Evolutionary conservation across 371 early-diverging fungal species (phyloP), one percentile per base, ranked within the genome.

Genomic region (Haplosporangium sp.): DNA sequence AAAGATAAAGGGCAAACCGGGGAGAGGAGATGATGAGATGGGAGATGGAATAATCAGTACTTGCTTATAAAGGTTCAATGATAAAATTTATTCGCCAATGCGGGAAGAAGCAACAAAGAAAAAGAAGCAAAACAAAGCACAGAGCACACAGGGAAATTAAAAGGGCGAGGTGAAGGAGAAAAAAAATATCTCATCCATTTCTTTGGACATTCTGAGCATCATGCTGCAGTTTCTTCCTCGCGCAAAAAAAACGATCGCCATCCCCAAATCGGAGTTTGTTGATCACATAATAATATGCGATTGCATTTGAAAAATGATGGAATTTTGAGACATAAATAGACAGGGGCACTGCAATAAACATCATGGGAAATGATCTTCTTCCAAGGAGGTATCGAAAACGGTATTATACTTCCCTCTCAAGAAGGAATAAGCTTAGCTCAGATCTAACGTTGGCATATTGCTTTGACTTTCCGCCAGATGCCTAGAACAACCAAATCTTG

Each of bases 61-160:
- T 13, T 17, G 39, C 8, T 8, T 57, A 27, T 35, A 17, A n/a
- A 44, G 42, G 39, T 17, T 38, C 35, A 56, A 10, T 2, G 39
- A 6, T 45, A 9, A 40, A 27, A 35, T 34, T 47, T 47, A 15
- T 13, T 47, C 6, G 50, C n/a, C 50, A 50, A 50, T 50, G 50
- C 15, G n/a, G 56, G 11, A 5, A 17, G 19, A 59, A 4, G 62
- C 20, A 27, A 34, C 40, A 8, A 62, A 35, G 45, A 62, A 11
- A 47, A 59, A 59, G 8, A 59, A 39, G n/a, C 11, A 59, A 39
- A n/a, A 59, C 17, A 39, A n/a, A 39, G 38, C 35, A 59, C 59
- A 59, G 39, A 59, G 59, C 59, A 59, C 35, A 59, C 0, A 9
- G 59, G 38, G 39, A 39, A n/a, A 50, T n/a, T 50, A n/a, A 15